Evolutionary conservation across 2,329 filamentous ascomycete species (phyloP).

Genomic region (Neonectria magnoliae): DNA sequence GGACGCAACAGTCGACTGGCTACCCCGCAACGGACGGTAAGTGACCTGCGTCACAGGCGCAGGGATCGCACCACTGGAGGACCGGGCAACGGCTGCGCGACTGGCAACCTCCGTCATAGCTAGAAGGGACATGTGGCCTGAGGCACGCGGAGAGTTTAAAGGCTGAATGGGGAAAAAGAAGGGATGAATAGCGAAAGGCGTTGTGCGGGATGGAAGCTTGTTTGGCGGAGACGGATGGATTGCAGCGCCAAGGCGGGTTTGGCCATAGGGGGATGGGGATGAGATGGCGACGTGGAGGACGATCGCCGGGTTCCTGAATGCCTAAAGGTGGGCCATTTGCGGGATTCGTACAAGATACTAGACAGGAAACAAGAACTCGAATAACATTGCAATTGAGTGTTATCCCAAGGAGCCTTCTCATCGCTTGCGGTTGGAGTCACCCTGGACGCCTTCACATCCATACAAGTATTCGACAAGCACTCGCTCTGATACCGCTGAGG

Average conservation of each 20-base stretch:
- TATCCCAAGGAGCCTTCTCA: neutral
- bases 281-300: neutral
- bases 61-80: conserved; percentile 37
- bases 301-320: conserved; percentile 11
- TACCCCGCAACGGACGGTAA: conserved; percentile 41
- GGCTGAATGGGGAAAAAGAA: neutral
- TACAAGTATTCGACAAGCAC: neutral
- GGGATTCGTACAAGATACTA: neutral
- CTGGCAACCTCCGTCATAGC: neutral
- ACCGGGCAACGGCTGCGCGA: conserved; percentile 5
- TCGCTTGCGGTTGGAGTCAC: neutral
- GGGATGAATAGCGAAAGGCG: neutral
- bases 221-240: conserved; percentile 37
- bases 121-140: conserved; percentile 2
- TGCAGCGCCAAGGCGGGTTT: conserved; percentile 39
- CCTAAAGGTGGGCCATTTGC: conserved; percentile 15
- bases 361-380: neutral
- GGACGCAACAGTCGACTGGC: conserved; percentile 22
- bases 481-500: neutral
- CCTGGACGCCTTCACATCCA: neutral
- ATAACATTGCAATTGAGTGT: neutral
- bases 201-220: conserved; percentile 30
- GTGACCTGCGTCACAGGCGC: conserved; percentile 36
- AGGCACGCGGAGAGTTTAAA: conserved; percentile 1
- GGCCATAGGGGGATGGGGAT: conserved; percentile 12